Conservation (phyloP, 495 filamentous ascomycete species). For the Opeltia flavorubescens region DNA sequence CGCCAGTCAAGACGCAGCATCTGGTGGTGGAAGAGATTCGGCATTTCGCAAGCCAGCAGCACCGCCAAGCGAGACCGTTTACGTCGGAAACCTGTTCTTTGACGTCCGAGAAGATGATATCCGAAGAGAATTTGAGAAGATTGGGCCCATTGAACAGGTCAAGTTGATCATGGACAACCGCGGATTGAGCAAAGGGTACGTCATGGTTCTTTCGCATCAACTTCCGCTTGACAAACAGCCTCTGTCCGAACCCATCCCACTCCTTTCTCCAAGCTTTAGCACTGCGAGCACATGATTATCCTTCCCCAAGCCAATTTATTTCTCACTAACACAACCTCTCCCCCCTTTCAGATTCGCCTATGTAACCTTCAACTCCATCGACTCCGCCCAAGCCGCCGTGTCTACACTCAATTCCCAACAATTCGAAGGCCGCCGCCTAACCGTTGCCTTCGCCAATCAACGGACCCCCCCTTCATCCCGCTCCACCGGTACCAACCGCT, state of each 20-base stretch:
- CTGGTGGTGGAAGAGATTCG: slow-evolving; percentile 7
- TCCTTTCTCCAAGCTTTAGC: background rate
- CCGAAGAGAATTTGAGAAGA: slow-evolving; percentile 47
- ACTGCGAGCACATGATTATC: background rate
- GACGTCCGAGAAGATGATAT: slow-evolving; percentile 65
- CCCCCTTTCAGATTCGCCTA: slow-evolving; percentile 54
- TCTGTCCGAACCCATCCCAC: background rate
- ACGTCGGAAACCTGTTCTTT: slow-evolving; percentile 77
- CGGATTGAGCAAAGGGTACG: slow-evolving; percentile 81
- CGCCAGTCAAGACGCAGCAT: slow-evolving; percentile 14
- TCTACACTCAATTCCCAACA: slow-evolving; percentile 49
- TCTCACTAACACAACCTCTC: slow-evolving; percentile 3
- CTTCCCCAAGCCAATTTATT: slow-evolving; percentile 13
- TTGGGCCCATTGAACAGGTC: slow-evolving; percentile 40
- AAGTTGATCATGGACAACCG: slow-evolving; percentile 52
- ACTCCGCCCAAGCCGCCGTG: slow-evolving; percentile 47
- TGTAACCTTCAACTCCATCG: slow-evolving; percentile 46
- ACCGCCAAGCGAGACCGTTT: slow-evolving; percentile 26
- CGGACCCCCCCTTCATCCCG: background rate
- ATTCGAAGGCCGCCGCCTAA: slow-evolving; percentile 65
- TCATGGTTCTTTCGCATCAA: no score
- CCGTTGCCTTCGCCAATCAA: slow-evolving; percentile 35
- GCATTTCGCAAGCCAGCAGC: slow-evolving; percentile 19
- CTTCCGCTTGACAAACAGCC: no score
- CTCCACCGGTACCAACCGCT: background rate